Conservation (phyloP, 2,329 filamentous ascomycete genomes). For the Monilinia vaccinii-corymbosi region DNA sequence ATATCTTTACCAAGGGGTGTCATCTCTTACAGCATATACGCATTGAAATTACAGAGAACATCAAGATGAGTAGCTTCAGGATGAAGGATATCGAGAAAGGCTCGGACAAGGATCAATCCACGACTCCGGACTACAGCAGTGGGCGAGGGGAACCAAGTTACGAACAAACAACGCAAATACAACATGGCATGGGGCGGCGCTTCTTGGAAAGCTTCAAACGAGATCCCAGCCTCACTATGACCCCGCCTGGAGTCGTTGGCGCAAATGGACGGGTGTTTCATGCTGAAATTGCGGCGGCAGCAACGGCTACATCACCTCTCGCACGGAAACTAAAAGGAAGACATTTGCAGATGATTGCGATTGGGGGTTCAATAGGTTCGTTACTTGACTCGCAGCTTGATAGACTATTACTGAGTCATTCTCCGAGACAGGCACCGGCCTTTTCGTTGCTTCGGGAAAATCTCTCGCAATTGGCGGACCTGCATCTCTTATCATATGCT, state of each 20-base stretch:
- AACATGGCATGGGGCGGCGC: constrained; percentile 14
- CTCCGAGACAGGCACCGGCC: constrained; percentile 53
- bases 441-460: constrained; percentile 77
- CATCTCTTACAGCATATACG: background rate
- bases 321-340: constrained; percentile 70
- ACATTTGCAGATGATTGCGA: constrained; percentile 96
- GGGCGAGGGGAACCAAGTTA: constrained; percentile 18
- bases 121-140: constrained; percentile 17
- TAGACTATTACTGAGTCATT: background rate
- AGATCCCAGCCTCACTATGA: constrained; percentile 37
- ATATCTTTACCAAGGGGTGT: background rate
- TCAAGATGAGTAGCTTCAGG: background rate
- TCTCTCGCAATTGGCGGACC: constrained; percentile 67
- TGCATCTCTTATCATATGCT: constrained; percentile 70
- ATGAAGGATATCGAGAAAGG: constrained; percentile 14
- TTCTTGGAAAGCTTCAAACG: constrained; percentile 25
- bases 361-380: constrained; percentile 78
- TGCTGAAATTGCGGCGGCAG: constrained; percentile 49
- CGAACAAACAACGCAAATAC: constrained; percentile 20
- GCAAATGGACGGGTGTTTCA: constrained; percentile 39
- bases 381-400: background rate
- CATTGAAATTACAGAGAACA: background rate
- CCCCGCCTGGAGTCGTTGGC: constrained; percentile 32
- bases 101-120: constrained; percentile 9
- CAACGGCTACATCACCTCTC: constrained; percentile 65